A percentile compares a stretch with the other conserved stretches of the same genome.
Evolutionary conservation across 108 stramenopile species (phyloP).

Genomic region (Skeletonema grethae): DNA sequence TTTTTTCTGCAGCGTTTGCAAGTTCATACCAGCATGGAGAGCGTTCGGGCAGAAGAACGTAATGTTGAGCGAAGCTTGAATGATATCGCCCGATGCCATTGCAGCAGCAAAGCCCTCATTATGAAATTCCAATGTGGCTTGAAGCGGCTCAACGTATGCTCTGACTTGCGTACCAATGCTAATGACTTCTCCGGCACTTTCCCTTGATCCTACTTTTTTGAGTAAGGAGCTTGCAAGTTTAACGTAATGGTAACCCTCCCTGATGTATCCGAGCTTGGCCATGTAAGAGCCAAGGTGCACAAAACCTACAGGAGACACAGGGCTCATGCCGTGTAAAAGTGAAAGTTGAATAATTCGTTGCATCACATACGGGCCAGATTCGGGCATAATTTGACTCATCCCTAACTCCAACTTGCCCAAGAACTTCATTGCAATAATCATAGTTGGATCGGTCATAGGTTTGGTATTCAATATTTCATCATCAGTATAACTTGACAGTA

Average conservation of each 20-base stretch:
- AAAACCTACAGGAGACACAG: slow-evolving; percentile 14
- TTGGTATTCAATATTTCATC: slow-evolving; percentile 7
- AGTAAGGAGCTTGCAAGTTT: slow-evolving; percentile 8
- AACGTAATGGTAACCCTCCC: slow-evolving; percentile 13
- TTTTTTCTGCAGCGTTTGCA: no score
- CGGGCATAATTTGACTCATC: neutral
- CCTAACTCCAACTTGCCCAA: neutral
- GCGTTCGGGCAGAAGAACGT: no score
- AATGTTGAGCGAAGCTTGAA: no score
- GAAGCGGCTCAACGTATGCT: slow-evolving; percentile 7
- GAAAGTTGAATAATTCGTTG: slow-evolving; percentile 17
- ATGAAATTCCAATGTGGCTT: slow-evolving; percentile 4
- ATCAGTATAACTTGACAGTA: neutral
- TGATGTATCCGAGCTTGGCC: slow-evolving; percentile 6
- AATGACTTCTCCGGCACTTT: slow-evolving; percentile 13
- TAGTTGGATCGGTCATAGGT: slow-evolving; percentile 13
- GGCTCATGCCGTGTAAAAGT: slow-evolving; percentile 7
- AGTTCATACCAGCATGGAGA: no score
- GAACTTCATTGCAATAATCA: slow-evolving; percentile 25
- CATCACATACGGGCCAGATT: neutral
- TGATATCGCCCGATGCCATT: slow-evolving; percentile 19
- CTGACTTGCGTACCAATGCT: neutral
- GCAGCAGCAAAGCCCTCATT: slow-evolving; percentile 1
- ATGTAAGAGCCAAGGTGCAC: slow-evolving; percentile 9
- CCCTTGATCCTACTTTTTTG: slow-evolving; percentile 4